These are phyloP conservation scores for Helotiales sp. DNA, from an alignment of 2,329 filamentous ascomycete genomes.

Conservation along the genomic window DNA sequence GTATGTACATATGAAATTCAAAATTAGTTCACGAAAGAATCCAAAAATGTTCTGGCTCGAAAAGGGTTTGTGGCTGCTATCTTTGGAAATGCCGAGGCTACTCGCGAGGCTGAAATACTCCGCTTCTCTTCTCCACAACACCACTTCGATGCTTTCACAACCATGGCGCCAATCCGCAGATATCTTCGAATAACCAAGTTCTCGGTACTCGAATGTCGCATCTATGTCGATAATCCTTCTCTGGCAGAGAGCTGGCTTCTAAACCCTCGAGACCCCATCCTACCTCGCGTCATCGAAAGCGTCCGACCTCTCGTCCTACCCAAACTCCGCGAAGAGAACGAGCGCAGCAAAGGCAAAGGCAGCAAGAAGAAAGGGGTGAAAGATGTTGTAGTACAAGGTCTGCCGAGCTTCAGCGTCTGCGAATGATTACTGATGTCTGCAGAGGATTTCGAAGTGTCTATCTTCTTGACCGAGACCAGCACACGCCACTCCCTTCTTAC, in stretches of 20 bases:
- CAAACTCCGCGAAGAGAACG: conserved; percentile 87
- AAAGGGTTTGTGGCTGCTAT: too few species aligned
- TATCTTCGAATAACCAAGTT: conserved; percentile 92
- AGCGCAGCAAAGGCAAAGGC: conserved; percentile 61
- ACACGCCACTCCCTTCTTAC: conserved; percentile 85
- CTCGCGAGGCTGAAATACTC: conserved; percentile 22
- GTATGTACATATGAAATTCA: too few species aligned
- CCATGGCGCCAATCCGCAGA: conserved; percentile 85
- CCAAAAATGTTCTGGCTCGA: too few species aligned
- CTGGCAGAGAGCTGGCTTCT: conserved; percentile 85
- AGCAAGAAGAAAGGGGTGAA: conserved; percentile 77
- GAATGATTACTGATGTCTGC: conserved; percentile 27
- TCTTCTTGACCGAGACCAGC: conserved; percentile 87
- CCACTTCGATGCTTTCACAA: not conserved
- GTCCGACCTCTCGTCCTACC: conserved; percentile 86
- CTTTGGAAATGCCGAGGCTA: conserved; percentile 9
- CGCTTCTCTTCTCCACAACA: not conserved
- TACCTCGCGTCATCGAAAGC: conserved; percentile 82
- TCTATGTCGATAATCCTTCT: conserved; percentile 91
- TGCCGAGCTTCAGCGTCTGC: not conserved
- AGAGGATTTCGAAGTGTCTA: conserved; percentile 96
- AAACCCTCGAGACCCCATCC: conserved; percentile 73
- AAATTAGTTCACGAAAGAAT: too few species aligned
- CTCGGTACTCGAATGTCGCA: conserved; percentile 94
- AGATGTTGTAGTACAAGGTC: conserved; percentile 83